Conservation (phyloP, 768 basidiomycete species). For the Trametes coccinea region DNA sequence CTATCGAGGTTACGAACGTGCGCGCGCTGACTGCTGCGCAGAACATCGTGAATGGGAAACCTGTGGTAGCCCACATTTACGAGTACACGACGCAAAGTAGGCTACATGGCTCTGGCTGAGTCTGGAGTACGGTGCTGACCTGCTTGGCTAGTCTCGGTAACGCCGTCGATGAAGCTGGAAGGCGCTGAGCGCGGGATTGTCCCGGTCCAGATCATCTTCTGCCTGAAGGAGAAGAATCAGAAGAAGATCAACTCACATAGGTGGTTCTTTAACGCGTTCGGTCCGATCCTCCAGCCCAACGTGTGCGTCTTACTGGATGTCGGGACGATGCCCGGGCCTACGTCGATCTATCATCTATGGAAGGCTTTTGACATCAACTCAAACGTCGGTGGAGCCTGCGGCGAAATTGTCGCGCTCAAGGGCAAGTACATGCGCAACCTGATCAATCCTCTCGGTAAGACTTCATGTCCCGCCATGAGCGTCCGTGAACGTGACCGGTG, state of each 20-base stretch:
- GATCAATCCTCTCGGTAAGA: constrained; percentile 66
- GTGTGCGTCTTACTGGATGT: constrained; percentile 93
- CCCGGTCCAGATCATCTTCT: constrained; percentile 92
- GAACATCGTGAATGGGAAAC: constrained; percentile 78
- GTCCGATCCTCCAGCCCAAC: constrained; percentile 80
- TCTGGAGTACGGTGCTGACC: constrained; percentile 8
- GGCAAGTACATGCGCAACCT: constrained; percentile 79
- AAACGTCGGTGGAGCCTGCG: constrained; percentile 90
- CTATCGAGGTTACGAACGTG: neutral
- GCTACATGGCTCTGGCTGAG: constrained; percentile 22
- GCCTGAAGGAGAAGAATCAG: constrained; percentile 89
- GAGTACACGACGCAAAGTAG: constrained; percentile 91
- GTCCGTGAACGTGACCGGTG: neutral
- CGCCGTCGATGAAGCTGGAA: constrained; percentile 78
- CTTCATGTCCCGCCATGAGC: neutral
- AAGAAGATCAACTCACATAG: constrained; percentile 95
- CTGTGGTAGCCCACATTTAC: constrained; percentile 88
- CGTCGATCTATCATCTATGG: constrained; percentile 90
- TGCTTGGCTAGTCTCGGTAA: constrained; percentile 66
- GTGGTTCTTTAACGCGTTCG: constrained; percentile 95
- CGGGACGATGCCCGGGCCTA: constrained; percentile 82
- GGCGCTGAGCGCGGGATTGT: constrained; percentile 77
- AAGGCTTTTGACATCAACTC: constrained; percentile 93
- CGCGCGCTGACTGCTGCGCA: constrained; percentile 24
- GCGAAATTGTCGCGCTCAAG: constrained; percentile 93